Base-by-base conservation (phyloP, 495 filamentous ascomycete genomes). In the Ascodesmis nigricans region DNA sequence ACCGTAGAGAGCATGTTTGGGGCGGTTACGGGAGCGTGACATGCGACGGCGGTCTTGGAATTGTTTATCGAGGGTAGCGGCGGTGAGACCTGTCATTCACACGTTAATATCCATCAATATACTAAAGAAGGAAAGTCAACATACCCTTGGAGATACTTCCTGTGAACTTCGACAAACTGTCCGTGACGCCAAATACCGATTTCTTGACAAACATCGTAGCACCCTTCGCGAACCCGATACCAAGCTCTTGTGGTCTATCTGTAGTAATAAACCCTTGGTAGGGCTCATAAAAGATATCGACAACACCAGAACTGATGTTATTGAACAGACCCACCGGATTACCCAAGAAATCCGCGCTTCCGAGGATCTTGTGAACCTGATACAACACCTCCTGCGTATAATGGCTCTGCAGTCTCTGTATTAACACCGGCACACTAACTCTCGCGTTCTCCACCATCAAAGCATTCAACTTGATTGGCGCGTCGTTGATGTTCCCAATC, bases 311-410 rank as follows among this genome's bases (percentile, higher is more conserved):
- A 55, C 79, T 90, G 58, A 97, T 73, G 45, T 84, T 97, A 59
- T 91, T 95, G 67, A 97, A 97, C 24, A 97, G 63, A 24, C 87
- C 87, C 24, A 97, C 87, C 0, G 87, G 87, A 49, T 97, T 97
- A 21, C 87, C 87, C n/a, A 97, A 63, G 65, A 97, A 92, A 56
- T 97, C 87, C 4, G 87, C 87, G 8, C 84, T 93, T 17, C 87
- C 87, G 38, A 97, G 64, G 41, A 97, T 82, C 50, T 93, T 77
- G 58, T 97, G 87, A 17, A 95, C 70, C 55, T 97, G 87, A 45
- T 80, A 75, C n/a, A 97, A 59, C 39, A 76, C 75, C 50, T 95
- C 83, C 55, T 95, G 83, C 9, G 81, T 87, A 54, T 95, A 97
- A 54, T 97, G 90, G 40, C 70, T 83, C 30, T 75, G 73, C 29